Evolutionary conservation across 2,329 filamentous ascomycete genomes (phyloP), one percentile per base, ranked within the genome.

Genomic region (Zasmidium cellare): DNA sequence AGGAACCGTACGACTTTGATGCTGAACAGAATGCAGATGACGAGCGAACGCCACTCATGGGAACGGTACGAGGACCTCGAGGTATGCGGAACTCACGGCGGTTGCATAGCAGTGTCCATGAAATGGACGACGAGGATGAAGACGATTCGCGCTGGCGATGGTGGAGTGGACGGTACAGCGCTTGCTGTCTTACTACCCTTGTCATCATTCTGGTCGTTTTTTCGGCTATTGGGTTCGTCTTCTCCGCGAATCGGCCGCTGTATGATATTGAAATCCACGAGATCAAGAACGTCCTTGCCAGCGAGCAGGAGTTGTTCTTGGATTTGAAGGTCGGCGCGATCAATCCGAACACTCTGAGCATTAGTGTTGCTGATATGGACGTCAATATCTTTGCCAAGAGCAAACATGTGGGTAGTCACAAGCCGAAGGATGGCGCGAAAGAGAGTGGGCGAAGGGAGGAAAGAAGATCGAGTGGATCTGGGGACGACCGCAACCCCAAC

Each of bases 331-430:
- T 99, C 59, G 86, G 86, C 65, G 94, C 93, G 0, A 82, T 93
- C 67, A 99, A 99, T 71, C 92, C 93, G 1, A 99, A 97, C 67
- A 87, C 97, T 44, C 89, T 97, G 41, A 87, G 91, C 1, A 89
- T 99, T 45, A 89, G 89, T 2, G 86, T 99, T 38, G 87, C 90
- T 62, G 87, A 92, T 48, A 88, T 96, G 70, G 92, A 97, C 71
- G 82, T 97, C 57, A 92, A 96, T 69, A 84, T 99, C 28, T 97
- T 97, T 74, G 94, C 94, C 25, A 96, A 96, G 75, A 97, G 92
- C 59, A 91, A 90, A 59, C 90, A 93, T 71, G 89, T 93, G 12
- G 90, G 90, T 20, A n/a, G 47, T 25, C 56, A 54, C 28, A 60
- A 60, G 51, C 57, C 57, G 12, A 53, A 58, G 18, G 49, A 47